Conservation (phyloP, 371 early-diverging fungal genomes). For the Zopfochytrium polystomum region DNA sequence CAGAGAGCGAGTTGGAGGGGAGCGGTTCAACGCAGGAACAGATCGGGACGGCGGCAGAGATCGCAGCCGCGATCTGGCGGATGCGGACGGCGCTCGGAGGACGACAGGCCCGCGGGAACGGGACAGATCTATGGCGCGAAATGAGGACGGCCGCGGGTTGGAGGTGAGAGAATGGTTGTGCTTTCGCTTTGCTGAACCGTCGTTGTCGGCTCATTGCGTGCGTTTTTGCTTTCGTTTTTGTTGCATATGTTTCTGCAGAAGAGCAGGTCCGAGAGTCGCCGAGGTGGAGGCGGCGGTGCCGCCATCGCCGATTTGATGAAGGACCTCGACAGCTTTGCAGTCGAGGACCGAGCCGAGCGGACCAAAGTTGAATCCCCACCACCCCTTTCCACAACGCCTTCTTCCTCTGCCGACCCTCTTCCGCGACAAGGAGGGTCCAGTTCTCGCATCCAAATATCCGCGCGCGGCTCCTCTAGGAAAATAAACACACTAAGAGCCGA, state of each 20-base stretch:
- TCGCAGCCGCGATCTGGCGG: neutral
- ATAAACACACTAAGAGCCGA: too few relatives aligned
- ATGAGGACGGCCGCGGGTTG: neutral
- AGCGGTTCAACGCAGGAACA: neutral
- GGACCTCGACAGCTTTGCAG: neutral
- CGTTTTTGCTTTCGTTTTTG: neutral
- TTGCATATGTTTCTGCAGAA: neutral
- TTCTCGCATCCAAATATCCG: too few relatives aligned
- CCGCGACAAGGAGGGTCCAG: too few relatives aligned
- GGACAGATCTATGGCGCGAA: too few relatives aligned
- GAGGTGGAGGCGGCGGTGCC: neutral
- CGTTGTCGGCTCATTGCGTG: neutral
- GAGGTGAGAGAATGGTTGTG: neutral
- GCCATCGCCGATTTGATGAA: neutral
- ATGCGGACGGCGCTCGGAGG: too few relatives aligned
- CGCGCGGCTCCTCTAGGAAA: too few relatives aligned
- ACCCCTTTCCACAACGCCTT: too few relatives aligned
- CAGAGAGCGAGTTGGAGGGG: neutral
- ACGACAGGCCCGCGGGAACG: too few relatives aligned
- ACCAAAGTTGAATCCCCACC: neutral
- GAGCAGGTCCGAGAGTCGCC: neutral
- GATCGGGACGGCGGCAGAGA: slow-evolving; percentile 3
- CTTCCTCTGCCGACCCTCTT: too few relatives aligned
- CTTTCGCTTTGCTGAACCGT: neutral
- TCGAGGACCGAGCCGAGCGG: neutral